Conservation (phyloP, 306 rosid species). For the Fagus sylvatica region DNA sequence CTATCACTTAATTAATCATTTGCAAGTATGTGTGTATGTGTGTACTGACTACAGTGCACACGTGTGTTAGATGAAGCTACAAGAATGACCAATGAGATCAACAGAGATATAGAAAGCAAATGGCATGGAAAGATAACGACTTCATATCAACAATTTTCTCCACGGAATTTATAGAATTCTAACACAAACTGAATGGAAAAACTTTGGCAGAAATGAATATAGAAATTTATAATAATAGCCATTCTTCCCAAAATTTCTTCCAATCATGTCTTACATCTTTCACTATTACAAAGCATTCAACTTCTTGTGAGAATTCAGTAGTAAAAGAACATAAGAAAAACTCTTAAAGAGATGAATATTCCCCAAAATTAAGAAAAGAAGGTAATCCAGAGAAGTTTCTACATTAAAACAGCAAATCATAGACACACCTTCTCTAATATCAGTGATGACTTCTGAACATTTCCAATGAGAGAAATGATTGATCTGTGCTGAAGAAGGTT, state of each 20-base stretch:
- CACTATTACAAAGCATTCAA: conserved; percentile 3
- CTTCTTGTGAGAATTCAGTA: not conserved
- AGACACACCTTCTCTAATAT: conserved; percentile 84
- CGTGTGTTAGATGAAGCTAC: not conserved
- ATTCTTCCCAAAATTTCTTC: conserved; percentile 15
- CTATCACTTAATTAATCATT: not conserved
- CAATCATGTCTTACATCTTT: conserved; percentile 2
- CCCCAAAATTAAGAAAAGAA: not conserved
- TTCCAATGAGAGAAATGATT: conserved; percentile 93
- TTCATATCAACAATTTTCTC: no score
- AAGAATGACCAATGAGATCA: not conserved
- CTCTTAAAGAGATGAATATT: not conserved
- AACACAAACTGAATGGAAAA: not conserved
- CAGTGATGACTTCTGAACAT: conserved; percentile 85
- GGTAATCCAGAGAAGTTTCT: not conserved
- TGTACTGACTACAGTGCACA: not conserved
- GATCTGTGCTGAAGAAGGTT: conserved; percentile 89
- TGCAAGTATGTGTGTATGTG: not conserved
- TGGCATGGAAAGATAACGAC: no score
- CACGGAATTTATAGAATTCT: no score
- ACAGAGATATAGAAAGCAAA: not conserved
- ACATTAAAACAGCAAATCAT: conserved; percentile 10
- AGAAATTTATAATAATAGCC: not conserved
- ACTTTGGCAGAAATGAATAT: not conserved
- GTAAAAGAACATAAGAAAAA: not conserved